A percentile compares a stretch with the other conserved stretches of the same genome.
These are phyloP conservation scores for Lentinula sp. DNA, from an alignment of 768 basidiomycete species.

Conservation along the genomic window DNA sequence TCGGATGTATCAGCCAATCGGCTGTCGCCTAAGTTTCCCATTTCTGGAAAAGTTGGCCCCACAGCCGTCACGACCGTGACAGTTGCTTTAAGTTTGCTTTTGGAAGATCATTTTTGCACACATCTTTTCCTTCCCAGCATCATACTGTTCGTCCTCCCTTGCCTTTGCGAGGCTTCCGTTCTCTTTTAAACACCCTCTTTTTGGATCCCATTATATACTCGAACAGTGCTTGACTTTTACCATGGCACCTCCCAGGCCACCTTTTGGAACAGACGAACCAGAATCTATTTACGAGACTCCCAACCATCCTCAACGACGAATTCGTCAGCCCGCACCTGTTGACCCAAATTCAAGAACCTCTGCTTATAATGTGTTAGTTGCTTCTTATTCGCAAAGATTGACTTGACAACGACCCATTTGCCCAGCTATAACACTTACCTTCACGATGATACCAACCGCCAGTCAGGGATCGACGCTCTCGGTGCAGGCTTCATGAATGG, in stretches of 20 bases:
- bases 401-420: conserved; percentile 5
- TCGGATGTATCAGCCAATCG: not conserved
- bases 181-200: conserved; percentile 18
- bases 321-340: conserved; percentile 38
- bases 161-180: conserved; percentile 23
- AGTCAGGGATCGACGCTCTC: conserved; percentile 48
- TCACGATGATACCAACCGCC: conserved; percentile 31
- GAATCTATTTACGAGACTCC: conserved; percentile 52
- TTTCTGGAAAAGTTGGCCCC: not conserved
- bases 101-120: not conserved
- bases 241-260: conserved; percentile 49
- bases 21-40: not conserved
- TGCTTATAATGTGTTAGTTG: conserved; percentile 62
- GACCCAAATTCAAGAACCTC: conserved; percentile 54
- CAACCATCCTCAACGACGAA: conserved; percentile 32
- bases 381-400: conserved; percentile 3
- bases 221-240: conserved; percentile 14
- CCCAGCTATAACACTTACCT: conserved; percentile 63
- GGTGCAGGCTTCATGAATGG: conserved; percentile 43
- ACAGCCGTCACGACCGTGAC: not conserved
- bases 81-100: not conserved
- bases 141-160: conserved; percentile 13
- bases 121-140: not conserved
- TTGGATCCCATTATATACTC: conserved; percentile 14
- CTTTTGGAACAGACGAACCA: conserved; percentile 64